phyloP scores from a whole-genome alignment of 148 eudicot species.

The Chenopodium quinoa region DNA sequence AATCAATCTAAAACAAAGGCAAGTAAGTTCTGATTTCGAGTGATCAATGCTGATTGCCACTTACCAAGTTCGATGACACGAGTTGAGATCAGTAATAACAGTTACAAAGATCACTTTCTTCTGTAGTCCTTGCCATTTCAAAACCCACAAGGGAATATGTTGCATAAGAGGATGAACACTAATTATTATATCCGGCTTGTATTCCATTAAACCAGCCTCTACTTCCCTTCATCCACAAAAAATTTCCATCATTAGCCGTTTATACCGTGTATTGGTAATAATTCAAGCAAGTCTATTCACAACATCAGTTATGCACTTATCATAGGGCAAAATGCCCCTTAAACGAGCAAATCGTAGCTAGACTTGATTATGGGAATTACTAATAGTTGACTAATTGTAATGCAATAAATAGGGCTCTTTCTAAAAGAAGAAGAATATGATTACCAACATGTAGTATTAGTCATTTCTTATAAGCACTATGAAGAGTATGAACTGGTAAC shows the following conservation, averaged over 20 bases:
- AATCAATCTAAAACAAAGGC: neutral
- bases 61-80: slow-evolving; percentile 96
- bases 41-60: neutral
- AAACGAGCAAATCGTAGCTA: neutral
- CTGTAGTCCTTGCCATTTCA: slow-evolving; percentile 96
- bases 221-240: slow-evolving; percentile 64
- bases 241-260: neutral
- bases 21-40: neutral
- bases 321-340: neutral
- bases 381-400: neutral
- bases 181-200: slow-evolving; percentile 90
- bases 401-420: neutral
- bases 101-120: slow-evolving; percentile 92
- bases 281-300: neutral
- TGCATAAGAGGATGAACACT: slow-evolving; percentile 99
- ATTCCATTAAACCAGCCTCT: slow-evolving; percentile 96
- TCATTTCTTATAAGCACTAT: slow-evolving; percentile 4
- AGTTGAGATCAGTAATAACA: slow-evolving; percentile 88
- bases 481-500: neutral
- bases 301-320: neutral
- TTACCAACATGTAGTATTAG: slow-evolving; percentile 4
- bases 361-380: neutral
- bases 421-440: neutral
- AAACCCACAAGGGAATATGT: slow-evolving; percentile 96
- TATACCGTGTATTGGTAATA: neutral